phyloP scores from a whole-genome alignment of 73 alveolate genomes.

The Symbiodinium natans region DNA sequence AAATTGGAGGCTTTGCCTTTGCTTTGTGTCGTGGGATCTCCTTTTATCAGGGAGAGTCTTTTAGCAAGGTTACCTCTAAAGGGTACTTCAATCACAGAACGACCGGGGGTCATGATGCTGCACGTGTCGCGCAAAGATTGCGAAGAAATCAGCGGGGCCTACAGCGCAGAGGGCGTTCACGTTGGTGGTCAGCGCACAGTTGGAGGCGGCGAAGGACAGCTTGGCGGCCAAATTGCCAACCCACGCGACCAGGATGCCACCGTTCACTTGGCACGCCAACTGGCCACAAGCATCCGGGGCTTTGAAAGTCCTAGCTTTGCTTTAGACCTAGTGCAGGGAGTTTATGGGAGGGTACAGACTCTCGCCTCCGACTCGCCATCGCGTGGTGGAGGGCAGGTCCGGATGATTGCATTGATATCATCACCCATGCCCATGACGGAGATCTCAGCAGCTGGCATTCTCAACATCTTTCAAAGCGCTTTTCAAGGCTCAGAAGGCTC shows the following conservation, averaged over 20 bases:
- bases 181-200: neutral
- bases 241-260: neutral
- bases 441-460: neutral
- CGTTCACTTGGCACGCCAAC: constrained; percentile 3
- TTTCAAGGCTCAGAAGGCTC: neutral
- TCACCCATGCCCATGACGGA: neutral
- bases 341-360: too few relatives aligned
- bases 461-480: neutral
- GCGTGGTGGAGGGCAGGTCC: neutral
- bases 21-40: too few relatives aligned
- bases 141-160: too few relatives aligned
- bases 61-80: too few relatives aligned
- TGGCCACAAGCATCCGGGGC: neutral
- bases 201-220: constrained; percentile 1
- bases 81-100: too few relatives aligned
- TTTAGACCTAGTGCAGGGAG: too few relatives aligned
- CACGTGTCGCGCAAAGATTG: too few relatives aligned
- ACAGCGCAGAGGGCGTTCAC: neutral
- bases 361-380: neutral
- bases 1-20: too few relatives aligned
- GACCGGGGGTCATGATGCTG: too few relatives aligned
- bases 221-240: neutral
- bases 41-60: too few relatives aligned
- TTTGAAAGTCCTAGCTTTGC: neutral
- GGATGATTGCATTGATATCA: neutral